Base-by-base conservation (phyloP, 1,284 basidiomycete species). In the Ustilago sp. region DNA sequence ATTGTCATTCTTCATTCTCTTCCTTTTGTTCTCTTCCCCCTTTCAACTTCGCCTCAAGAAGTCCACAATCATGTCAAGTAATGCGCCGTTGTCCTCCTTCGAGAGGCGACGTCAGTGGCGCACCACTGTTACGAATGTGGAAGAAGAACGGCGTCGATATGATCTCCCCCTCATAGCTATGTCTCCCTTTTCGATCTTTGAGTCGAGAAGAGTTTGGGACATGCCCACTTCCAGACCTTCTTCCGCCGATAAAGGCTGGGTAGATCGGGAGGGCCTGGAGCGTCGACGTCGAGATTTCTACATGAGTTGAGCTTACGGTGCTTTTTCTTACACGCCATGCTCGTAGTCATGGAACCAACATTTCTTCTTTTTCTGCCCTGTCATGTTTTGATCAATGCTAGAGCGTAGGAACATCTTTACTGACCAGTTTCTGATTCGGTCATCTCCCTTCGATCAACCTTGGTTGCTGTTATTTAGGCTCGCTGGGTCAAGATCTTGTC, bases 401-500 rank as follows among this genome's bases (percentile, higher is more conserved):
- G 35, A 48, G 11, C 11, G 31, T 57, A 55, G 15, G 60, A 41
- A 52, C 61, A 36, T 36, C 41, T 19, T 68, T 56, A 57, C 63
- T 74, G 67, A 69, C 67, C 52, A 8, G 38, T 36, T n/a, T 50
- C 12, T 32, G 8, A 7, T 15, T 34, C 31, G 28, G n/a, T 32
- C 32, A 9, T 43, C 28, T 43, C 34, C n/a, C 8, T 13, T 41
- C n/a, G 28, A 53, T 36, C 55, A 36, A 28, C 48, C 19, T 38
- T 36, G 53, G n/a, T 56, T 52, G 61, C 56, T 66, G 52, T 43
- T 59, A 12, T 45, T 28, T 79, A 97, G 95, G 94, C 95, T 71
- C 93, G 96, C 58, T 98, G 98, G 89, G 94, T 98, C 81, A 93
- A 97, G 88, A 92, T 98, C 85, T 91, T 99, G 19, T 97, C 95